Conservation (phyloP, 2,329 filamentous ascomycete species). For the Orbilia oligospora region DNA sequence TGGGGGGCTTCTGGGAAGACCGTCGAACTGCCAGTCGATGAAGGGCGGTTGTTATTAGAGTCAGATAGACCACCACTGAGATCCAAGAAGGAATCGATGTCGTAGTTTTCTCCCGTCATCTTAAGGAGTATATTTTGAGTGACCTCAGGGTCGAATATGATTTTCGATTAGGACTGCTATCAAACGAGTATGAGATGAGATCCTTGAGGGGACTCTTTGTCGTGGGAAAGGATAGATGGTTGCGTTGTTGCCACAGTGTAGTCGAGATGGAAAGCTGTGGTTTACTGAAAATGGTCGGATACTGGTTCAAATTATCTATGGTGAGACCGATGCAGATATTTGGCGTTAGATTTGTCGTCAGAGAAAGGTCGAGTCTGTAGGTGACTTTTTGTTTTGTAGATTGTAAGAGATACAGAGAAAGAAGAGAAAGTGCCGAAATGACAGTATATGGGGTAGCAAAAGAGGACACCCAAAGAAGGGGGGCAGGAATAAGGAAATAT, state of each 20-base stretch:
- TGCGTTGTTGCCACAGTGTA: conserved; percentile 56
- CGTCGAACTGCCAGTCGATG: conserved; percentile 60
- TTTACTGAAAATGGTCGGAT: conserved; percentile 46
- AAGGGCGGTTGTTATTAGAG: conserved; percentile 57
- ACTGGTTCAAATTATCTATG: conserved; percentile 41
- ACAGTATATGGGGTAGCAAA: conserved; percentile 59
- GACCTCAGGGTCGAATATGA: conserved; percentile 38
- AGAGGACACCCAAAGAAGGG: conserved; percentile 34
- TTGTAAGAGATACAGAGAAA: conserved; percentile 40
- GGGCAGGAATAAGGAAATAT: conserved; percentile 60
- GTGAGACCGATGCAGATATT: conserved; percentile 34
- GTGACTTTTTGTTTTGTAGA: conserved; percentile 56
- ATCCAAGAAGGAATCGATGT: conserved; percentile 62
- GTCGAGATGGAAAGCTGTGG: conserved; percentile 32
- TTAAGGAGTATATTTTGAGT: conserved; percentile 17
- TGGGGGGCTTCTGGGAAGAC: conserved; percentile 62
- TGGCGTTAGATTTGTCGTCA: conserved; percentile 38
- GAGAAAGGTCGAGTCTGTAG: conserved; percentile 33
- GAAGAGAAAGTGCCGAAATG: conserved; percentile 49
- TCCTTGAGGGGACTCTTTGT: conserved; percentile 40
- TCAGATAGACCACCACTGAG: conserved; percentile 58
- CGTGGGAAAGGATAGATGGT: conserved; percentile 12
- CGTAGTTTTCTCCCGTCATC: conserved; percentile 60
- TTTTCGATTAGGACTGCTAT: conserved; percentile 41
- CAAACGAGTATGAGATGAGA: conserved; percentile 32